Conservation (phyloP, 2,329 filamentous ascomycete genomes). For the Penicillium sp. region DNA sequence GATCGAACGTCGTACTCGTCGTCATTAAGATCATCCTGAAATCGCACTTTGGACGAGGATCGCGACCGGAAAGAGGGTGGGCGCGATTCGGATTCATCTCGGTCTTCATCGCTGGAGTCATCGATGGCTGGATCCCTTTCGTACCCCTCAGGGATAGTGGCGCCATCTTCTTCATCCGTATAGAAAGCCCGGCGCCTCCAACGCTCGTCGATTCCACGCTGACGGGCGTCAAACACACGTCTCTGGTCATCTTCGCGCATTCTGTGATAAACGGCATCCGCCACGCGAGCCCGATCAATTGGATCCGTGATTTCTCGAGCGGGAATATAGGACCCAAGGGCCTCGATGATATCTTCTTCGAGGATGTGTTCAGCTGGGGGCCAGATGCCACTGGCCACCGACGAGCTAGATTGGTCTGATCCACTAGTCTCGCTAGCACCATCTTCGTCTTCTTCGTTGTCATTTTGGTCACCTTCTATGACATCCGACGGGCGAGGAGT, state of each 20-base stretch:
- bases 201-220: constrained; percentile 60
- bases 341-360: constrained; percentile 43
- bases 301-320: constrained; percentile 45
- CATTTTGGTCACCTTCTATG: constrained; percentile 12
- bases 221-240: constrained; percentile 39
- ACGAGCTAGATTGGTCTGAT: constrained; percentile 30
- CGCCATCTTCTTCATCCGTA: constrained; percentile 80
- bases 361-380: constrained; percentile 42
- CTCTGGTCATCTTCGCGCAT: constrained; percentile 42
- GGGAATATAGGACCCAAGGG: constrained; percentile 44
- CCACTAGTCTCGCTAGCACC: constrained; percentile 22
- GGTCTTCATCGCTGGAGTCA: constrained; percentile 53
- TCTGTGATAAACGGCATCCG: constrained; percentile 40
- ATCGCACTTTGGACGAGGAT: constrained; percentile 77
- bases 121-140: constrained; percentile 43
- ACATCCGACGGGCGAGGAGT: constrained; percentile 9
- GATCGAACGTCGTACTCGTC: constrained; percentile 72
- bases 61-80: constrained; percentile 59
- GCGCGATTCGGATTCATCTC: constrained; percentile 41
- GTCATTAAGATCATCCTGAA: constrained; percentile 65
- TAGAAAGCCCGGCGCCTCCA: constrained; percentile 80
- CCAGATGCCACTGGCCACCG: constrained; percentile 37
- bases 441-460: constrained; percentile 24
- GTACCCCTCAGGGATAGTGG: constrained; percentile 63
- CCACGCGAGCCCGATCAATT: constrained; percentile 43